These are phyloP conservation scores for Phyllosticta citrichinensis DNA, from an alignment of 2,329 filamentous ascomycete species.

Conservation along the genomic window DNA sequence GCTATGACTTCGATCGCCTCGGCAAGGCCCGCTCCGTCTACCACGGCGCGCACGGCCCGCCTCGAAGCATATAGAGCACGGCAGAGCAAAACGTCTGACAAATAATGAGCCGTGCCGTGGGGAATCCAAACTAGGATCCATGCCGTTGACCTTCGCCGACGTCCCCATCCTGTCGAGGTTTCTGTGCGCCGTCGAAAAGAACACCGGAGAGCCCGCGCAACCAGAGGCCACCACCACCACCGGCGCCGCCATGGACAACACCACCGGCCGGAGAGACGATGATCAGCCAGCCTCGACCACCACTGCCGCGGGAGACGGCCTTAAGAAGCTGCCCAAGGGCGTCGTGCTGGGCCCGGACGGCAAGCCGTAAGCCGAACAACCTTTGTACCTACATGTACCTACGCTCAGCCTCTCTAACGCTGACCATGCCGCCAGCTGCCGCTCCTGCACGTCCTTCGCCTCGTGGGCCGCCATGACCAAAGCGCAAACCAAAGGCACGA, in stretches of 20 bases:
- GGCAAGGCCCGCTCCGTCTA: background rate
- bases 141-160: slow-evolving; percentile 26
- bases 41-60: background rate
- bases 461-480: slow-evolving; percentile 52
- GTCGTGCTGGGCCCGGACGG: slow-evolving; percentile 70
- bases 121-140: background rate
- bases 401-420: background rate
- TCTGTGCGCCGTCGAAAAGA: slow-evolving; percentile 26
- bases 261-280: slow-evolving; percentile 10
- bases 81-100: background rate
- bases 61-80: background rate
- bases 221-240: slow-evolving; percentile 21
- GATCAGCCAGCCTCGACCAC: slow-evolving; percentile 7
- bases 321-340: slow-evolving; percentile 56
- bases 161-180: slow-evolving; percentile 31
- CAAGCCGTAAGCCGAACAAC: slow-evolving; percentile 57
- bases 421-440: slow-evolving; percentile 44
- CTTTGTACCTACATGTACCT: too few relatives aligned
- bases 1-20: background rate
- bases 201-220: slow-evolving; percentile 28
- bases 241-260: slow-evolving; percentile 13
- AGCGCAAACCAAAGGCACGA: slow-evolving; percentile 33
- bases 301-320: slow-evolving; percentile 15
- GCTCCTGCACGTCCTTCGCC: slow-evolving; percentile 54
- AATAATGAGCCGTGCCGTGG: background rate